Evolutionary conservation across 192 early-diverging fungal species (phyloP).

Genomic region (Coemansia sp.): DNA sequence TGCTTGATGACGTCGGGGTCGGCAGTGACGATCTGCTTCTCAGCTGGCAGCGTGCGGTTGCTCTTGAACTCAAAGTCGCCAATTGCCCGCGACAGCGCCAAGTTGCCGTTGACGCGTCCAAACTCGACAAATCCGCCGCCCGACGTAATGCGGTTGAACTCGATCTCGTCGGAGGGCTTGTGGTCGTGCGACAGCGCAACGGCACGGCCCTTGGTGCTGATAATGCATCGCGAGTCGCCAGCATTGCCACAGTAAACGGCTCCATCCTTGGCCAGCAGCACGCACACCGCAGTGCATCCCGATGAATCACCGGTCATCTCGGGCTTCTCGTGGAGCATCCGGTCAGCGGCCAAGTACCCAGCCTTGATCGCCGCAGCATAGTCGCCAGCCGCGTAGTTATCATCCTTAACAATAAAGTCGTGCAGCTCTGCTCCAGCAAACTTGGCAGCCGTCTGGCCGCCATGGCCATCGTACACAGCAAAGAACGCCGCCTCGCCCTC

Average conservation of each 20-base stretch:
- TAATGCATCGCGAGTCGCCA: constrained; percentile 92
- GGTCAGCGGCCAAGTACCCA: constrained; percentile 81
- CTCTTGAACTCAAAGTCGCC: constrained; percentile 99
- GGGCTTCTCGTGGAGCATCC: constrained; percentile 73
- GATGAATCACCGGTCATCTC: constrained; percentile 76
- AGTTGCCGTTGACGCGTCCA: constrained; percentile 98
- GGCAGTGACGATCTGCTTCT: constrained; percentile 93
- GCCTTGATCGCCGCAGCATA: constrained; percentile 76
- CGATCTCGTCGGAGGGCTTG: constrained; percentile 87
- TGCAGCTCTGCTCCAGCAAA: constrained; percentile 81
- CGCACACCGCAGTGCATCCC: constrained; percentile 95
- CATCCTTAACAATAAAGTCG: constrained; percentile 61
- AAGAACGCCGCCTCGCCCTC: constrained; percentile 78
- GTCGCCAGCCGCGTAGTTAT: constrained; percentile 65
- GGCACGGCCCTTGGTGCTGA: constrained; percentile 75
- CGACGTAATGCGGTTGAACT: constrained; percentile 78
- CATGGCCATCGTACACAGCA: constrained; percentile 98
- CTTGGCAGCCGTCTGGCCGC: constrained; percentile 80
- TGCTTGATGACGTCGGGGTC: constrained; percentile 77
- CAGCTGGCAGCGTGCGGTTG: constrained; percentile 69
- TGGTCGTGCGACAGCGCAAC: constrained; percentile 87
- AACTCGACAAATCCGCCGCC: constrained; percentile 98
- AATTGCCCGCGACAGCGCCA: constrained; percentile 94
- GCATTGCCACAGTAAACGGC: constrained; percentile 83
- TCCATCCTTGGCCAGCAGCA: constrained; percentile 81